Percentiles rank a stretch among this genome's conserved stretches.
Evolutionary conservation across 2,329 filamentous ascomycete species (phyloP).

Genomic region (Drechmeria coniospora): DNA sequence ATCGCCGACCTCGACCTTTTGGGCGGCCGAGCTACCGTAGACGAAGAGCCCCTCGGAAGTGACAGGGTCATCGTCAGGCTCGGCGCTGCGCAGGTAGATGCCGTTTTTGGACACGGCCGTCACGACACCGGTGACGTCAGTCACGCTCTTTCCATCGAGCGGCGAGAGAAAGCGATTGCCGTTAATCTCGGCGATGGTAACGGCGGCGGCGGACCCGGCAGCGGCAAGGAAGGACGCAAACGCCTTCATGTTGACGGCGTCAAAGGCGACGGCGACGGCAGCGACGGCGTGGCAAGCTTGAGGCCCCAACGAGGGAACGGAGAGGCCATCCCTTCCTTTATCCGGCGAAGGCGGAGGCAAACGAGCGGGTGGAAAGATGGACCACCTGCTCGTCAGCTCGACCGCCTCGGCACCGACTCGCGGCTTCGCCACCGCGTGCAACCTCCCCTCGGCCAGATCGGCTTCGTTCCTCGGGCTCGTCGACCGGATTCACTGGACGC

Average conservation of each 20-base stretch:
- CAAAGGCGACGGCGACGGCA: neutral
- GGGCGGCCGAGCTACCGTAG: slow-evolving; percentile 35
- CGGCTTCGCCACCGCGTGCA: too few species aligned
- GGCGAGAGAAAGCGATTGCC: slow-evolving; percentile 49
- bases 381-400: too few species aligned
- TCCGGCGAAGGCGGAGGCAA: too few species aligned
- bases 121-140: slow-evolving; percentile 45
- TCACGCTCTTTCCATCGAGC: slow-evolving; percentile 38
- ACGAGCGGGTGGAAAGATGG: too few species aligned
- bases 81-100: slow-evolving; percentile 47
- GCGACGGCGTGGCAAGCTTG: neutral
- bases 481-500: too few species aligned
- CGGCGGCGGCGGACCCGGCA: slow-evolving; percentile 17
- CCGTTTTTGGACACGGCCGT: slow-evolving; percentile 47
- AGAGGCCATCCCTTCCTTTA: too few species aligned
- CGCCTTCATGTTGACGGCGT: slow-evolving; percentile 11
- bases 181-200: slow-evolving; percentile 48
- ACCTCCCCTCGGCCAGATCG: too few species aligned
- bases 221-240: slow-evolving; percentile 13
- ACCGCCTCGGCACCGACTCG: too few species aligned
- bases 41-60: slow-evolving; percentile 55
- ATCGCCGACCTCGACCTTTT: slow-evolving; percentile 44
- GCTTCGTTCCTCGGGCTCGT: too few species aligned
- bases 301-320: too few species aligned
- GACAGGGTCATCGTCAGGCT: slow-evolving; percentile 34